phyloP scores from a whole-genome alignment of 768 basidiomycete genomes.

The Sarcodon aspratus region DNA sequence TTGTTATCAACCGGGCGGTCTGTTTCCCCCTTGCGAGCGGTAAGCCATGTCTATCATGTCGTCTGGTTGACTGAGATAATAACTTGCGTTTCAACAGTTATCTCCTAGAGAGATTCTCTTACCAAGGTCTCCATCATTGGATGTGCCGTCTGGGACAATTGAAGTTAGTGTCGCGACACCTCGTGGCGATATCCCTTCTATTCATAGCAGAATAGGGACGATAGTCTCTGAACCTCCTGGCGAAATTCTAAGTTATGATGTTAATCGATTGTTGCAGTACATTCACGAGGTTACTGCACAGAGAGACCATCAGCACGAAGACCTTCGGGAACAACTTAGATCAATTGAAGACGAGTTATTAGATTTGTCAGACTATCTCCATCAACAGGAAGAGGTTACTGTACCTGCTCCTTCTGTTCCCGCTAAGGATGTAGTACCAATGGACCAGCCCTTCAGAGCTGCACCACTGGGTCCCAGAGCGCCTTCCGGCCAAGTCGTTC shows the following conservation, averaged over 20 bases:
- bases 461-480: not conserved
- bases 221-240: constrained; percentile 26
- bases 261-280: constrained; percentile 36
- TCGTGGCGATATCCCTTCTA: constrained; percentile 33
- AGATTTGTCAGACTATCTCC: constrained; percentile 21
- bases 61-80: constrained; percentile 1
- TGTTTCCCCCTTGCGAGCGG: constrained; percentile 11
- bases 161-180: constrained; percentile 43
- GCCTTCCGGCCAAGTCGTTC: constrained; percentile 4
- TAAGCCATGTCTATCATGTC: constrained; percentile 8
- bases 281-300: constrained; percentile 55
- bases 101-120: constrained; percentile 20
- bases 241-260: constrained; percentile 40
- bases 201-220: constrained; percentile 33
- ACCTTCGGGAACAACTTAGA: constrained; percentile 55
- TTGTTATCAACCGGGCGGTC: constrained; percentile 32
- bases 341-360: constrained; percentile 60
- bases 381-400: constrained; percentile 5
- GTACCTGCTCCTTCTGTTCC: constrained; percentile 16
- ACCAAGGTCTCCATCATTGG: constrained; percentile 20
- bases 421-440: constrained; percentile 17
- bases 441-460: constrained; percentile 3
- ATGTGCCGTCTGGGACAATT: constrained; percentile 27
- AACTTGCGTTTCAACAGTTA: constrained; percentile 11
- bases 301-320: constrained; percentile 52